Base-by-base conservation (phyloP, 2,329 filamentous ascomycete genomes). In the Trichoderma semiorbis region DNA sequence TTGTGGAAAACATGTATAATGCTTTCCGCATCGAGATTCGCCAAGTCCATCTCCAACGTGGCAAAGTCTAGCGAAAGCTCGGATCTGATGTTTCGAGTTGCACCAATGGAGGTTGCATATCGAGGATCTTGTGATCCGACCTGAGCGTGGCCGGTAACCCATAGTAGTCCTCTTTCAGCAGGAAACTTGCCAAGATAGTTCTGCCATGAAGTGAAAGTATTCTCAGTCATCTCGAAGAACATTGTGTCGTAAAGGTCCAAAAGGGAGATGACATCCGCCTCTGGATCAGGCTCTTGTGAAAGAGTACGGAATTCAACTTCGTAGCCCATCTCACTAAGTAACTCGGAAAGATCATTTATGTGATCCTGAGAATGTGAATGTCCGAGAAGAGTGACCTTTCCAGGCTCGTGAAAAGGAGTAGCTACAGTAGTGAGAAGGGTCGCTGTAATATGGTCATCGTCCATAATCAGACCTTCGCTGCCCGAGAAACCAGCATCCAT, bases 21-120 rank as follows among this genome's bases (percentile, higher is more conserved):
- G 2, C 14, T 30, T 58, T 43, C 39, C 3, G 55, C 21, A 8
- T 63, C 66, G 11, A 57, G 32, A 30, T 43, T 21, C 2, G 64
- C 7, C 8, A 62, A 4, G 5, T 72, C 69, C 7, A 72, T n/a
- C 24, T 74, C 73, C 5, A 69, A 28, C 3, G 73, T 74, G 2
- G 61, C 63, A 39, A 74, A 72, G n/a, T 73, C 67, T 21, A 71
- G 7, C 0, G 36, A 47, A 2, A 73, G 60, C 58, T 74, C 72
- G 30, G 47, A 50, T 10, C 72, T 69, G 3, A 72, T 57, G 2
- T 61, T 69, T 7, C 73, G 68, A 26, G 71, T 69, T 16, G 65
- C 50, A 0, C 73, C 72, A 43, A 69, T 70, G 6, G 43, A 39
- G 5, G 69, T 36, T 18, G 63, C 72, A 6, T 69, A 74, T 21